Evolutionary conservation across 2,329 filamentous ascomycete genomes (phyloP).

Genomic region (Alternaria viburni): DNA sequence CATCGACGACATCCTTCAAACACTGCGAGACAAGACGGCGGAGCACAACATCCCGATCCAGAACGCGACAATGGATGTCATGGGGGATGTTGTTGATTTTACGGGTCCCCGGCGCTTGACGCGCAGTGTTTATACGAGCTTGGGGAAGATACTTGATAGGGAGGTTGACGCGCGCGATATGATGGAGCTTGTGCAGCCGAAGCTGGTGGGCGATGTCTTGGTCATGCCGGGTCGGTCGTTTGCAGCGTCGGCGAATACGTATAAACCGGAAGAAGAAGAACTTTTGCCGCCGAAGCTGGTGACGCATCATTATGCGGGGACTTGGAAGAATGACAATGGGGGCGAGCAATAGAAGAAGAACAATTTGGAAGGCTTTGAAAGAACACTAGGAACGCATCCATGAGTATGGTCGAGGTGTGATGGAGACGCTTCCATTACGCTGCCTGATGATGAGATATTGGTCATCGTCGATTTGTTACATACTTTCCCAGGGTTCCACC

Average conservation of each 20-base stretch:
- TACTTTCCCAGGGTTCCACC: not conserved
- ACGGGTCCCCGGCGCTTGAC: conserved; percentile 38
- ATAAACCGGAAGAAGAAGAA: conserved; percentile 10
- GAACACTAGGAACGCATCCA: not conserved
- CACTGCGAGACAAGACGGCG: conserved; percentile 13
- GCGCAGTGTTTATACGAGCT: conserved; percentile 29
- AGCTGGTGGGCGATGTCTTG: conserved; percentile 37
- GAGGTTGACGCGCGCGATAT: conserved; percentile 23
- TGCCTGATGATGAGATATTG: rapidly evolving
- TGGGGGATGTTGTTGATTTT: conserved; percentile 39
- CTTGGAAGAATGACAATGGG: conserved; percentile 24
- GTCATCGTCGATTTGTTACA: not conserved
- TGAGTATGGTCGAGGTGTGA: not conserved
- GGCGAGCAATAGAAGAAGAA: not conserved
- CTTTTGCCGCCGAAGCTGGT: conserved; percentile 15
- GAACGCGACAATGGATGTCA: conserved; percentile 25
- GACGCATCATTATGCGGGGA: conserved; percentile 27
- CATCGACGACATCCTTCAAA: conserved; percentile 36
- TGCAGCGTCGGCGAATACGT: conserved; percentile 19
- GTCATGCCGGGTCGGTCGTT: conserved; percentile 27
- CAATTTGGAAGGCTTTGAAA: not conserved
- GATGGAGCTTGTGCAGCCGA: conserved; percentile 30
- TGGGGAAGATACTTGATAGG: conserved; percentile 21
- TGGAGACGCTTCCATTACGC: not conserved
- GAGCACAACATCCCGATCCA: conserved; percentile 20